phyloP scores from a whole-genome alignment of 225 moss, liverwort and hornwort species.

The Asterella californica region DNA sequence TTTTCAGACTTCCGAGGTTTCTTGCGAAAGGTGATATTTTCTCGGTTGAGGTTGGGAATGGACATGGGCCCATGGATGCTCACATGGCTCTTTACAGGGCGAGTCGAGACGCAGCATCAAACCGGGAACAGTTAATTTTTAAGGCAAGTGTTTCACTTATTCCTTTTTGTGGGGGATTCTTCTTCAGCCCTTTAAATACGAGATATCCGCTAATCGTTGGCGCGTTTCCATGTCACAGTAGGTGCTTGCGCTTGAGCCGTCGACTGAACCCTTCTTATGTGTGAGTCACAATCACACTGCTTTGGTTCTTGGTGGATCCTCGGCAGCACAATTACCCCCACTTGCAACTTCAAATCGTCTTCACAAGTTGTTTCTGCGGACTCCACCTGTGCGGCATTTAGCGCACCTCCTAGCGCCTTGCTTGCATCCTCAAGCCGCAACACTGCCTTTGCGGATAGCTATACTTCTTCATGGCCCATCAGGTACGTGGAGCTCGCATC shows the following conservation, averaged over 20 bases:
- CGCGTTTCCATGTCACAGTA: conserved; percentile 32
- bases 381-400: conserved; percentile 61
- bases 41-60: conserved; percentile 55
- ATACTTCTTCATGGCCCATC: conserved; percentile 74
- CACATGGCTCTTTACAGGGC: conserved; percentile 36
- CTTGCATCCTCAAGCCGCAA: conserved; percentile 71
- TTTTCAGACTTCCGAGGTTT: conserved; percentile 73
- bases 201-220: neutral
- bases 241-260: conserved; percentile 89
- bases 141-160: conserved; percentile 46
- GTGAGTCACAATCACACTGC: conserved; percentile 84
- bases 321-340: conserved; percentile 73
- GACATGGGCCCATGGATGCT: conserved; percentile 40
- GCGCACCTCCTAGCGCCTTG: conserved; percentile 80
- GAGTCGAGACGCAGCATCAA: neutral
- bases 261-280: conserved; percentile 53
- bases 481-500: conserved; percentile 33
- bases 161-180: conserved; percentile 11
- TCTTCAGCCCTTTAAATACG: neutral
- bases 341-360: conserved; percentile 53
- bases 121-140: conserved; percentile 61
- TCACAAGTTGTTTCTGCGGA: conserved; percentile 41
- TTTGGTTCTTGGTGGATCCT: conserved; percentile 75
- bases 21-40: conserved; percentile 74
- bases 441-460: conserved; percentile 69